Evolutionary conservation across 768 basidiomycete genomes (phyloP).

Genomic region (Xerocomellus dryophilus): DNA sequence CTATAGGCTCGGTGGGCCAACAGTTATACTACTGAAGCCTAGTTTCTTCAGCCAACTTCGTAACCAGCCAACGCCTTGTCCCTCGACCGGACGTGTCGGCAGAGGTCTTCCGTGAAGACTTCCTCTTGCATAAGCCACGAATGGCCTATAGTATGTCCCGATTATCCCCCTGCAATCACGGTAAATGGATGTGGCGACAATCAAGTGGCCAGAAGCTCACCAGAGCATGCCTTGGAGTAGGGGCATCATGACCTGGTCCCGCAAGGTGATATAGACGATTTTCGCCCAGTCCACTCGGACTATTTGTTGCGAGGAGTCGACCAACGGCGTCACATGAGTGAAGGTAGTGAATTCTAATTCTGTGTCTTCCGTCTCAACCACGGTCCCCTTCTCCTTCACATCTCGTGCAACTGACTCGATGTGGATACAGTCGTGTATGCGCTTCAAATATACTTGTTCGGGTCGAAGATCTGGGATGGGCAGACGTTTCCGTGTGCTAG

Average conservation of each 20-base stretch:
- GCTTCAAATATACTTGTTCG: slow-evolving; percentile 67
- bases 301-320: slow-evolving; percentile 34
- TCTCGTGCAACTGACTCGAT: slow-evolving; percentile 29
- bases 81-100: slow-evolving; percentile 22
- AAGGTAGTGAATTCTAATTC: slow-evolving; percentile 19
- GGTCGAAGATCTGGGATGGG: slow-evolving; percentile 76
- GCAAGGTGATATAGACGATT: slow-evolving; percentile 58
- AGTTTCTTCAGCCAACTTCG: slow-evolving; percentile 29
- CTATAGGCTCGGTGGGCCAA: slow-evolving; percentile 26
- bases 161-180: slow-evolving; percentile 26
- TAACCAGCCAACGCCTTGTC: slow-evolving; percentile 31
- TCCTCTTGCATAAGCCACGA: slow-evolving; percentile 23
- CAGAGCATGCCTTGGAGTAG: slow-evolving; percentile 65
- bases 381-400: slow-evolving; percentile 32
- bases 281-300: slow-evolving; percentile 53
- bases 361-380: slow-evolving; percentile 18
- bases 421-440: slow-evolving; percentile 52
- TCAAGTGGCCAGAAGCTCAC: slow-evolving; percentile 36
- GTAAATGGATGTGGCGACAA: not conserved
- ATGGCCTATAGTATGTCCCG: slow-evolving; percentile 32
- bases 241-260: slow-evolving; percentile 69
- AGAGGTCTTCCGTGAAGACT: slow-evolving; percentile 14
- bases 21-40: slow-evolving; percentile 28
- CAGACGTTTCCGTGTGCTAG: slow-evolving; percentile 36
- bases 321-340: slow-evolving; percentile 31